Evolutionary conservation across 345 rosid genomes (phyloP), one percentile per base, ranked within the genome.

Genomic region (Bruguiera gymnorhiza): DNA sequence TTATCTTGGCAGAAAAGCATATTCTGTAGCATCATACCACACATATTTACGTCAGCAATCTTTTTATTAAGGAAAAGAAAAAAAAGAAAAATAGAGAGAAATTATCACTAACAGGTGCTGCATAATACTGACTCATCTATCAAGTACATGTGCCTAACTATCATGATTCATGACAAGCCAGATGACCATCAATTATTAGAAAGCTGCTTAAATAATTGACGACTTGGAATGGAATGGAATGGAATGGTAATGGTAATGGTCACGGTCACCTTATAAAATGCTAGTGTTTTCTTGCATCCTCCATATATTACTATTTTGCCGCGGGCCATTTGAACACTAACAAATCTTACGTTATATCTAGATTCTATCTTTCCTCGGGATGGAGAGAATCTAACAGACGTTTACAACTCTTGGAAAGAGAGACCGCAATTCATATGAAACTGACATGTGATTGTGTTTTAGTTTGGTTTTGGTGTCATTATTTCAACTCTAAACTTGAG

Each of bases 1-100:
- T 77, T 83, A 82, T 86, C 86, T 76, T 65, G 71, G 37, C 83
- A 78, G 60, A 83, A 73, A 75, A 76, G 77, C 69, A 79, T 76
- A 63, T 83, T 87, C 91, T 90, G 82, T 69, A 70, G 36, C 78
- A 64, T 65, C 63, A 67, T 43, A 43, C 16, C 69, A 67, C 23
- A 36, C 5, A 5, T 4, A 56, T 24, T 24, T 27, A 24, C 11
- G 60, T 2, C 50, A 11, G 50, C 50, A 48, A 34, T 11, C 36
- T 8, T 23, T 31, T 32, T 6, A 34, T 23, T 0, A 6, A 54
- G 2, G 26, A 16, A 37, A 11, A 36, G 51, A 48, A 21, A 43
- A 11, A 6, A 19, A 46, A 34, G 37, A 34, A 6, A 19, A 46
- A 34, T 8, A 34, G 37, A 34, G 37, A 34, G 36, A 32, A 6